Base-by-base conservation (phyloP, 2,329 filamentous ascomycete species). In the Dothiorella sarmentorum region DNA sequence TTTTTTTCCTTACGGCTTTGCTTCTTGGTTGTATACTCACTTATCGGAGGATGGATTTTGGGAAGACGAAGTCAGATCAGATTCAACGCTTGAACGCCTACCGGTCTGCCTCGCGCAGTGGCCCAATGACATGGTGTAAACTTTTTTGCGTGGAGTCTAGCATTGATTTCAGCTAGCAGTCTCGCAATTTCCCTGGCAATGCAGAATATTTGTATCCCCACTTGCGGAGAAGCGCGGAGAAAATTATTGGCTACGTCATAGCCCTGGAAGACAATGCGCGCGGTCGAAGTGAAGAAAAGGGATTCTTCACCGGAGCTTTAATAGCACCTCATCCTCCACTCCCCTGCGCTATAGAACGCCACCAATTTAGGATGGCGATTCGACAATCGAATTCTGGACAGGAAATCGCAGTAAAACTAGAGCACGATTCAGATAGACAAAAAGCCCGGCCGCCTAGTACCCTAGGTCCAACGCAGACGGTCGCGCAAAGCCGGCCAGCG, bases 1-100 rank as follows among this genome's bases (percentile, higher is more conserved):
- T 42, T 17, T 37, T 3, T 7, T 37, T 17, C 15, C 27, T 38
- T 40, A 24, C 33, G 22, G 10, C 24, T 53, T 11, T 40, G 11
- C 2, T 40, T 53, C 49, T 53, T 40, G 49, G n/a, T 27, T 53
- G 49, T 40, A 52, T 52, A 53, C 24, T 40, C 40, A 53, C 10
- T 27, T 53, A 29, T 27, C 26, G n/a, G 24, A 26, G 22, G 33
- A 29, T 15, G 7, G 15, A 11, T 45, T 44, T 29, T 5, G 24
- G 24, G 49, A 40, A 15, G 15, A 40, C 22, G 33, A 9, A 29
- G 24, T 29, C 11, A 24, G 35, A 22, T n/a, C 1, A 26, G 22
- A 27, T 20, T 17, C 33, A 40, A 10, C 26, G 9, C 17, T 31
- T 17, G 22, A 40, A 10, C 26, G 9, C 17, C 18, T 7, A 26